Base-by-base conservation (phyloP, 305 asterid genomes). In the Fraxinus dipetala region DNA sequence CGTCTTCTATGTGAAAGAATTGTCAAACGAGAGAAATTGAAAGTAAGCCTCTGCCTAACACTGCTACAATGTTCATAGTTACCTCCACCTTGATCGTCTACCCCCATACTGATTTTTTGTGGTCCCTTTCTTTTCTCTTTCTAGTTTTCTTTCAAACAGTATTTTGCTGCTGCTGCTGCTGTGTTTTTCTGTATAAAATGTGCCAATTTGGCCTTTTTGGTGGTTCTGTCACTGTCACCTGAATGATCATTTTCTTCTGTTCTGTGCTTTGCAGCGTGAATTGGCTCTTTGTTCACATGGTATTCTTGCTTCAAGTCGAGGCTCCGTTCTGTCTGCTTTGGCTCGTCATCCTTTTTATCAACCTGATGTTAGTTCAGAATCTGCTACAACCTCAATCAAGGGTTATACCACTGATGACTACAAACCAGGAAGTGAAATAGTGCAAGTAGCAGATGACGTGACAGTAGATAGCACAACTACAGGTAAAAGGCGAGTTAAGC, bases 1-100 rank as follows among this genome's bases (percentile, higher is more conserved):
- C 98, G 99, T 2, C 98, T 96, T 82, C 91, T 96, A 78, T 96
- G 99, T 76, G 99, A 96, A 85, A 92, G 99, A 89, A 91, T 96
- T 82, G 87, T 90, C 80, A 96, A 91, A 86, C 84, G 99, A 83
- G 99, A 96, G 92, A 96, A 96, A 87, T 81, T 93, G 90, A 96
- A 96, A 86, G 99, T 95, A 91, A 89, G 93, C 75, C 34, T 77
- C 22, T 30, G 32, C 75, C 81, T 77, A 28, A 69, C 28, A 31
- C 81, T 30, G 22, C 34, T 11, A 76, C 77, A 75, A 85, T 63
- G 18, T 72, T 70, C 76, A 63, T 51, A 40, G 31, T 54, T 70
- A 43, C 20, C 59, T 43, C 22, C n/a, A 3, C 74, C 40, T 22
- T 18, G 16, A 69, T 76, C 77, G 63, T 30, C 32, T 63, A 78